Evolutionary conservation across 208 protist genomes (phyloP), one percentile per base, ranked within the genome.

Genomic region (Angomonas ambiguus): DNA sequence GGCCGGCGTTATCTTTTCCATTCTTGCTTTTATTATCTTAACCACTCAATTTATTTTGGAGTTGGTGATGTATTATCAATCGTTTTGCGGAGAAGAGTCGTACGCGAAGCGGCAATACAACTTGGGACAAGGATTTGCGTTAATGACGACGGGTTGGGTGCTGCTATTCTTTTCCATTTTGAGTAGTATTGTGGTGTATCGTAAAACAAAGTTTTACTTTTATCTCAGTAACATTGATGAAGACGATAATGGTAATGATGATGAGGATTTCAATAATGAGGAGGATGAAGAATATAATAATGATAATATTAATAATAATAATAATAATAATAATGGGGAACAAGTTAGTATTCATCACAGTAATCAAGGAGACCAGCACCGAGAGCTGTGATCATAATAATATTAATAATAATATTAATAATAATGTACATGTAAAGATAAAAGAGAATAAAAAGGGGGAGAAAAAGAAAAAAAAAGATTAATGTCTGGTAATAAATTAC

Each of bases 221-320:
- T 16, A 45, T 45, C 8, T 16, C 11, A 45, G n/a, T n/a, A n/a
- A n/a, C n/a, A n/a, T n/a, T n/a, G n/a, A n/a, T n/a, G n/a, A n/a
- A n/a, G n/a, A n/a, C n/a, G n/a, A n/a, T n/a, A 18, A n/a, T n/a
- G n/a, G n/a, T n/a, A n/a, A n/a, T n/a, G n/a, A n/a, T n/a, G n/a
- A n/a, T n/a, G n/a, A n/a, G n/a, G n/a, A n/a, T n/a, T n/a, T n/a
- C n/a, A n/a, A n/a, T n/a, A n/a, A n/a, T n/a, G n/a, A n/a, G n/a
- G n/a, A n/a, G n/a, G n/a, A n/a, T n/a, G n/a, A n/a, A n/a, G n/a
- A n/a, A n/a, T n/a, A n/a, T n/a, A n/a, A 20, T 4, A 32, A 62
- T 24, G 16, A 62, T 13, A 62, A n/a, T 13, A 32, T 41, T 62
- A 32, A 62, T 10, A 62, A 62, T 32, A 62, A 31, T 31, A 62